Percentiles rank a stretch among this genome's conserved stretches.
Evolutionary conservation across 139 green algal genomes (phyloP).

Genomic region (Chlorella sp.): DNA sequence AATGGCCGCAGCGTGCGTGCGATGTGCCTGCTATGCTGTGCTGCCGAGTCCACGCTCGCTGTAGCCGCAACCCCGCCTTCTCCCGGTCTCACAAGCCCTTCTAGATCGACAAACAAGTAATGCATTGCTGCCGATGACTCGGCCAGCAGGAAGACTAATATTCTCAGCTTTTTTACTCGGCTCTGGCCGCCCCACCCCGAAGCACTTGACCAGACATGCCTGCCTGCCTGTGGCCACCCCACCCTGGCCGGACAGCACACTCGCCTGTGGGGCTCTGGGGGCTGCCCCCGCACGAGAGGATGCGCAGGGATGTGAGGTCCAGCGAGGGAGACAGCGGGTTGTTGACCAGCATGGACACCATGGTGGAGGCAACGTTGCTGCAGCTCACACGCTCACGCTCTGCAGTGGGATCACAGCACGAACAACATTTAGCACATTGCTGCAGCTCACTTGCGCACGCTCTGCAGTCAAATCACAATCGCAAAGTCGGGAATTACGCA

Average conservation of each 20-base stretch:
- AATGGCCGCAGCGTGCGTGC: background rate
- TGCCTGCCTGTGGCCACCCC: background rate
- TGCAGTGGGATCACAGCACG: background rate
- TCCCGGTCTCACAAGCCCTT: too few relatives aligned
- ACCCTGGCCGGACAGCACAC: background rate
- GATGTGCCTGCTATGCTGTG: background rate
- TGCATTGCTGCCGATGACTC: too few relatives aligned
- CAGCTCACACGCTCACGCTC: conserved; percentile 83
- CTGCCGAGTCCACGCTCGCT: too few relatives aligned
- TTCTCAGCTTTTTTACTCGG: too few relatives aligned
- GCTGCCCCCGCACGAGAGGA: conserved; percentile 87
- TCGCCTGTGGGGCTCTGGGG: conserved; percentile 56
- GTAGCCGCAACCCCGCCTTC: too few relatives aligned
- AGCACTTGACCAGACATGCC: too few relatives aligned
- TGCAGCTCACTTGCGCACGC: conserved; percentile 77
- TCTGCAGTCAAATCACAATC: conserved; percentile 49
- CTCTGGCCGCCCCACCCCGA: too few relatives aligned
- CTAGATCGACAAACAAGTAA: too few relatives aligned
- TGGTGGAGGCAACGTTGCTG: conserved; percentile 90
- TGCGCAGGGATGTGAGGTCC: conserved; percentile 78
- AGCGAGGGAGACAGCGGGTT: conserved; percentile 71
- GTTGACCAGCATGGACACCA: conserved; percentile 84
- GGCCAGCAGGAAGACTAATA: too few relatives aligned
- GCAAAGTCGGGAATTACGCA: too few relatives aligned
- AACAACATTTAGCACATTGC: too few relatives aligned